These are phyloP conservation scores for Talaromyces proteolyticus DNA, from an alignment of 495 filamentous ascomycete species.

Conservation along the genomic window DNA sequence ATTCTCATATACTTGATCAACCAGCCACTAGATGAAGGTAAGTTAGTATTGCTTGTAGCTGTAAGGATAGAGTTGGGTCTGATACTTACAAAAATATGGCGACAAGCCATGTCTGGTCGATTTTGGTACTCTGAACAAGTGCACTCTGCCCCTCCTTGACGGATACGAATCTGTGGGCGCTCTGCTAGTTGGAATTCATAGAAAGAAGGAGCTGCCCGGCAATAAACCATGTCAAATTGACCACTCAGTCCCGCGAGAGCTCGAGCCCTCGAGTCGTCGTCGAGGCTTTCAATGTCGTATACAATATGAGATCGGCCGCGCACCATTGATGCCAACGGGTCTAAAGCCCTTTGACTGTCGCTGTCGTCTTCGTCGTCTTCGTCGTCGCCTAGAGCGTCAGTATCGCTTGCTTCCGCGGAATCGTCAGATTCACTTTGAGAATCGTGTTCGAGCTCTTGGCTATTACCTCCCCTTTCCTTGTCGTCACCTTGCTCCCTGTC, in stretches of 20 bases:
- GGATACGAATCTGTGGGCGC: conserved; percentile 25
- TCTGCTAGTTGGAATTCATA: conserved; percentile 33
- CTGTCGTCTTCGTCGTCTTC: conserved; percentile 14
- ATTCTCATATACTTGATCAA: conserved; percentile 36
- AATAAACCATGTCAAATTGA: conserved; percentile 30
- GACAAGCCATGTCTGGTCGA: conserved; percentile 29
- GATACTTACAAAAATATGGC: conserved; percentile 40
- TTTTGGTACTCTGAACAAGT: conserved; percentile 29
- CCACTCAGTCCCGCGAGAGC: conserved; percentile 31
- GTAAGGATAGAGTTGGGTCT: neutral
- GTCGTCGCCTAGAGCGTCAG: too few species aligned
- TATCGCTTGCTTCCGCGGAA: too few species aligned
- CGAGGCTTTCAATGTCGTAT: conserved; percentile 33
- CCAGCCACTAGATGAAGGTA: conserved; percentile 32
- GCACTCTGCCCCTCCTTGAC: conserved; percentile 22
- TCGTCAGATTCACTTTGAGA: too few species aligned
- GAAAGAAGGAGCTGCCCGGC: conserved; percentile 19
- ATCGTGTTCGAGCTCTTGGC: too few species aligned
- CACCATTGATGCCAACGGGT: conserved; percentile 15
- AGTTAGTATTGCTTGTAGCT: too few species aligned
- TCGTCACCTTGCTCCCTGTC: too few species aligned
- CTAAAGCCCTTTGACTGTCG: conserved; percentile 11
- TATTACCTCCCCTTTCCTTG: too few species aligned
- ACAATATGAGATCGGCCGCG: conserved; percentile 31
- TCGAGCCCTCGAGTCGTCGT: conserved; percentile 26